These are phyloP conservation scores for Gomphus sp. DNA, from an alignment of 1,284 basidiomycete genomes.

Conservation along the genomic window DNA sequence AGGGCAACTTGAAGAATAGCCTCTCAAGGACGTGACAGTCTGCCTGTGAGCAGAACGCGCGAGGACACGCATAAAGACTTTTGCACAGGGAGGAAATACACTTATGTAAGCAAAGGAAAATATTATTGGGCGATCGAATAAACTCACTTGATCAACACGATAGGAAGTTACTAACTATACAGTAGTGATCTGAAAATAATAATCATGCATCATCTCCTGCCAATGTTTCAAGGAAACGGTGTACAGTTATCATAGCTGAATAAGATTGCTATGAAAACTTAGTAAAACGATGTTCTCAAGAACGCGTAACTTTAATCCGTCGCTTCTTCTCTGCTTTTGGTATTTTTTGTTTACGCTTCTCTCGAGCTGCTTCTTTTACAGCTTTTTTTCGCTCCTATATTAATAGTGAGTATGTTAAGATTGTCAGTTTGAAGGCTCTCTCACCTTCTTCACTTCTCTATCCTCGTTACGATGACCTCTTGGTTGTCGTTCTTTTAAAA, in stretches of 20 bases:
- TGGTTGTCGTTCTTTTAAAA: constrained; percentile 44
- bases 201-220: too few relatives aligned
- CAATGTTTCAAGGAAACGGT: too few relatives aligned
- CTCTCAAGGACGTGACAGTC: neutral
- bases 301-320: constrained; percentile 52
- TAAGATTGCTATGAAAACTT: neutral
- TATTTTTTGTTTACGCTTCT: constrained; percentile 87
- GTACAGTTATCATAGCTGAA: neutral
- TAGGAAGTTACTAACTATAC: too few relatives aligned
- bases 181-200: too few relatives aligned
- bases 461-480: constrained; percentile 89
- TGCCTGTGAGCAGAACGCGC: neutral
- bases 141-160: too few relatives aligned
- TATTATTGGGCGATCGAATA: too few relatives aligned
- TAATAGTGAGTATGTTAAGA: constrained; percentile 2
- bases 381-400: constrained; percentile 81
- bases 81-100: too few relatives aligned
- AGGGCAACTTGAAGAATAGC: neutral
- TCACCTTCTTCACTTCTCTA: constrained; percentile 83
- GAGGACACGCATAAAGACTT: constrained; percentile 1
- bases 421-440: constrained; percentile 11
- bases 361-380: constrained; percentile 77
- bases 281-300: neutral
- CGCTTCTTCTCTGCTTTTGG: constrained; percentile 90
- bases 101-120: too few relatives aligned